Conservation (phyloP, 2,329 filamentous ascomycete genomes). For the Colletotrichum somersetense region DNA sequence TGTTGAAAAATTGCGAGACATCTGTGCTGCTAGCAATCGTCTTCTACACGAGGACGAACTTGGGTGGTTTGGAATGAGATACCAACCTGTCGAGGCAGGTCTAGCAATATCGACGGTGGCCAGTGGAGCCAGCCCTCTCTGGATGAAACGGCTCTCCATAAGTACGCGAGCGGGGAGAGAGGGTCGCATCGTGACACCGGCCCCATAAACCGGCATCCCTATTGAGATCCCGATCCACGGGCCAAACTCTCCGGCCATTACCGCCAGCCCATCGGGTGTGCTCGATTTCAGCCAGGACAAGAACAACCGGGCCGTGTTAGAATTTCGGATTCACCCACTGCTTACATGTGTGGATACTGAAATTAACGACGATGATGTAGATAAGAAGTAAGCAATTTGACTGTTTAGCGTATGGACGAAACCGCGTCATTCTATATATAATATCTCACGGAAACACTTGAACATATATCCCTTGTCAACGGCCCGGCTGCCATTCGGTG, state of each 20-base stretch:
- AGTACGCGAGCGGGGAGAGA: background rate
- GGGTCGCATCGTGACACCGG: background rate
- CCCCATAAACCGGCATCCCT: background rate
- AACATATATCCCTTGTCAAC: background rate
- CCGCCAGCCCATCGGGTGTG: background rate
- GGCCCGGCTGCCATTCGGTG: background rate
- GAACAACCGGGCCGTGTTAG: background rate
- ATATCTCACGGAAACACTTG: background rate
- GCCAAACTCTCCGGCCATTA: background rate
- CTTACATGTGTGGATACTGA: background rate
- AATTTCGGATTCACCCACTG: background rate
- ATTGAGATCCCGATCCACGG: too few relatives aligned
- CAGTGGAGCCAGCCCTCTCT: background rate
- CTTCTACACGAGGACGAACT: too few relatives aligned
- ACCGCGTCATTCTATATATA: background rate
- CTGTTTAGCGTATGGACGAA: background rate
- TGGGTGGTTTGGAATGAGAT: too few relatives aligned
- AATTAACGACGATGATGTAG: background rate
- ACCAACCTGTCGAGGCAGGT: background rate
- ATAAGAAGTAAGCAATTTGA: background rate
- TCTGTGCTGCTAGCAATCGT: background rate
- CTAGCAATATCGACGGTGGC: background rate
- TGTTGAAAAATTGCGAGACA: background rate
- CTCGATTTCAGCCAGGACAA: background rate
- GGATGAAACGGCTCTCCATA: background rate